A percentile compares a stretch with the other conserved stretches of the same genome.
phyloP scores from a whole-genome alignment of 352 stramenopile species.

The Phytophthora sp. region DNA sequence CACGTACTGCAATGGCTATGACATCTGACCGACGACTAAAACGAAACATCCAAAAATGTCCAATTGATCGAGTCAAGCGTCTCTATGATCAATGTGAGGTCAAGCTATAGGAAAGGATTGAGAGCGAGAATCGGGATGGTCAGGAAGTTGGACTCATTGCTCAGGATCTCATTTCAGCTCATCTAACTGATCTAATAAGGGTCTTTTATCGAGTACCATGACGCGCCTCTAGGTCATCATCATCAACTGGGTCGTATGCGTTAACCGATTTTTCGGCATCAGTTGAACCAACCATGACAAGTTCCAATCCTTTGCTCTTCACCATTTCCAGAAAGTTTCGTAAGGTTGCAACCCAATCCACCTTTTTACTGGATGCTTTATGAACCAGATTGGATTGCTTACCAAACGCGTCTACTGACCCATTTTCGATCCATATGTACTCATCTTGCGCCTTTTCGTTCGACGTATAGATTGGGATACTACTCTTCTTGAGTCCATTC shows the following conservation, averaged over 20 bases:
- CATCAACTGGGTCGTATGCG: too few relatives aligned
- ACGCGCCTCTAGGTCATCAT: too few relatives aligned
- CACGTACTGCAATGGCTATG: background rate
- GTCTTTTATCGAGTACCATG: background rate
- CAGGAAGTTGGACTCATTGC: conserved; percentile 17
- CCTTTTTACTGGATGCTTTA: background rate
- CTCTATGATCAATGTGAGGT: conserved; percentile 3
- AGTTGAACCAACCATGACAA: background rate
- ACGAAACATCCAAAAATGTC: background rate
- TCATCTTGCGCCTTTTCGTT: too few relatives aligned
- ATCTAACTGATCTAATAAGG: conserved; percentile 3
- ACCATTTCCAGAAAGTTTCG: background rate
- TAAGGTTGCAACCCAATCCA: conserved; percentile 1
- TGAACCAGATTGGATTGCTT: background rate
- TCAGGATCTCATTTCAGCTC: conserved; percentile 6
- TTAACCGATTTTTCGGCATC: too few relatives aligned
- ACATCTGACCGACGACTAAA: conserved; percentile 6
- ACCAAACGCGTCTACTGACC: background rate
- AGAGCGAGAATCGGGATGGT: background rate
- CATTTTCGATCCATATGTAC: conserved; percentile 5
- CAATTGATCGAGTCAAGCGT: background rate
- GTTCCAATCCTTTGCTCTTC: background rate
- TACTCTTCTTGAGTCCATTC: background rate
- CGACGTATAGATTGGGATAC: background rate
- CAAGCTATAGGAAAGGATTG: conserved; percentile 7